Conservation (phyloP, 2,329 filamentous ascomycete species). For the Fusarium cicatricum region DNA sequence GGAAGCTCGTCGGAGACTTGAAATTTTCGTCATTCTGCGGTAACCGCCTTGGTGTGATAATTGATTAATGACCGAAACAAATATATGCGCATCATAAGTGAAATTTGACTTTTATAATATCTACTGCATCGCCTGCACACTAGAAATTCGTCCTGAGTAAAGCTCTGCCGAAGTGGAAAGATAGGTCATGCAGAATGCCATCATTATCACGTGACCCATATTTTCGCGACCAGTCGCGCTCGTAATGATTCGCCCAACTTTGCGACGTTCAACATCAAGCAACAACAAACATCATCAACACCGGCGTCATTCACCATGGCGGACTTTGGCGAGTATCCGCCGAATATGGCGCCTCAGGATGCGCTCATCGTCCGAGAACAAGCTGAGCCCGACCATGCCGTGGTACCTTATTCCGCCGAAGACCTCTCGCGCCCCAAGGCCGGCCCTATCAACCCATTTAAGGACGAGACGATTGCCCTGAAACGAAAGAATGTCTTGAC, state of each 20-base stretch:
- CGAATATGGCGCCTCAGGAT: conserved; percentile 71
- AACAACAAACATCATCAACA: neutral
- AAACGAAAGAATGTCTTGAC: conserved; percentile 87
- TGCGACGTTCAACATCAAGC: conserved; percentile 17
- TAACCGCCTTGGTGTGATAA: conserved; percentile 38
- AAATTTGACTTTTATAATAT: neutral
- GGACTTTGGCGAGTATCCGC: conserved; percentile 69
- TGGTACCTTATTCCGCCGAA: conserved; percentile 74
- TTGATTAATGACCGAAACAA: conserved; percentile 44
- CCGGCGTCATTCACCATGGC: conserved; percentile 56
- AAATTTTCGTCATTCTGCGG: conserved; percentile 26
- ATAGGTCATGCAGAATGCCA: conserved; percentile 19
- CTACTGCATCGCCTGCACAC: too few species aligned
- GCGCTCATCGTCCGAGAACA: conserved; percentile 66
- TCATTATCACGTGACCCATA: conserved; percentile 27
- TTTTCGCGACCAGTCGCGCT: conserved; percentile 27
- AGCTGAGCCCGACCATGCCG: conserved; percentile 65
- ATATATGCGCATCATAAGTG: conserved; percentile 5
- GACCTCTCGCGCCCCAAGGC: conserved; percentile 71
- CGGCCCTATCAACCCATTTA: conserved; percentile 80
- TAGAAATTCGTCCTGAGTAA: neutral
- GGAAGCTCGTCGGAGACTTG: conserved; percentile 26
- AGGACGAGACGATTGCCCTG: conserved; percentile 64
- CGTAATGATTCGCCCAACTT: conserved; percentile 6
- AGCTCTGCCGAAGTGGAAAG: neutral